Conservation (phyloP, 148 eudicot genomes). For the Vaccinium corymbosum region DNA sequence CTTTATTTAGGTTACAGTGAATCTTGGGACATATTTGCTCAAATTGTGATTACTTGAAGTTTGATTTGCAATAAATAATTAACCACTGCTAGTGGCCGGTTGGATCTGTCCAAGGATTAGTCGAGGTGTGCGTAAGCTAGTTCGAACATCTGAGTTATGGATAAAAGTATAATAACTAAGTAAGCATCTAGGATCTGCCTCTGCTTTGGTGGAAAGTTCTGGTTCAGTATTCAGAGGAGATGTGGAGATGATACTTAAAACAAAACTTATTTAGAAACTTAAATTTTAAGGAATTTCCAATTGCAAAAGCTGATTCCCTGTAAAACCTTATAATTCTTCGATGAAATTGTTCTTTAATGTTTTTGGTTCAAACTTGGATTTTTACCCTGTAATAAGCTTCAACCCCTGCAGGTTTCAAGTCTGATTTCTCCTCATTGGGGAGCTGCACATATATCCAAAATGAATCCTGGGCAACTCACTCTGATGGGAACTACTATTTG, state of each 20-base stretch:
- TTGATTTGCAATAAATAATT: too few species aligned
- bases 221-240: neutral
- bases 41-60: neutral
- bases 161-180: too few species aligned
- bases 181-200: neutral
- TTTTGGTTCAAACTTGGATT: neutral
- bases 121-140: too few species aligned
- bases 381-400: neutral
- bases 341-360: neutral
- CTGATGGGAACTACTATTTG: neutral
- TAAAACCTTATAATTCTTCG: neutral
- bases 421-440: neutral
- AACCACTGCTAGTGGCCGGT: too few species aligned
- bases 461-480: constrained; percentile 1
- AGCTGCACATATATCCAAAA: neutral
- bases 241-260: neutral
- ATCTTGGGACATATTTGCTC: neutral
- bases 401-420: neutral
- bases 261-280: neutral
- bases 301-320: neutral
- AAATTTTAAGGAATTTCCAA: neutral
- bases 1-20: neutral
- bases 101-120: too few species aligned
- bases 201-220: neutral
- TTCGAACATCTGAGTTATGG: too few species aligned